These are phyloP conservation scores for Erysiphe pisi DNA, from an alignment of 2,329 filamentous ascomycete genomes.

Conservation along the genomic window DNA sequence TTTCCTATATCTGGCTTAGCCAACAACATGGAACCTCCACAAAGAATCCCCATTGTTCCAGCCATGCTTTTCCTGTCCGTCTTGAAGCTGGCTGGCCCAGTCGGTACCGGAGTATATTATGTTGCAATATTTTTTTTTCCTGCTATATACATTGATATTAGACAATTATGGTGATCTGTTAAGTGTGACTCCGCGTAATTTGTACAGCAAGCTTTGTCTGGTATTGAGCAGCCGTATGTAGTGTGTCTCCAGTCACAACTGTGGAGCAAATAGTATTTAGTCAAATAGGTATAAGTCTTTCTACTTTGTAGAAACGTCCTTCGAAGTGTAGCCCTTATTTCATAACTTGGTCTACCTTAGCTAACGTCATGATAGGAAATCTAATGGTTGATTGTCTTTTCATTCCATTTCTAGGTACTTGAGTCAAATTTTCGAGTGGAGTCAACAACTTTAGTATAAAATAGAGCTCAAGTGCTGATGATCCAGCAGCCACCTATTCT, in stretches of 20 bases:
- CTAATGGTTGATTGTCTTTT: not conserved
- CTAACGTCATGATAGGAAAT: not conserved
- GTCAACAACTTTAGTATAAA: not conserved
- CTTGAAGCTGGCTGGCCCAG: too few relatives aligned
- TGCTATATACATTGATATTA: not conserved
- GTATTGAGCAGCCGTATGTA: not conserved
- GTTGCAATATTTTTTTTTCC: not conserved
- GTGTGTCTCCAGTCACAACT: not conserved
- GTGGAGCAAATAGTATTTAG: not conserved
- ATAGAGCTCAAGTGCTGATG: not conserved
- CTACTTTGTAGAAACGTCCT: not conserved
- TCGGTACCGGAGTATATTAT: too few relatives aligned
- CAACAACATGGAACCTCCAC: conserved; percentile 6
- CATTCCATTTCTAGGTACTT: not conserved
- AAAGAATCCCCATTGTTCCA: not conserved
- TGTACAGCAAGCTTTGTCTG: too few relatives aligned
- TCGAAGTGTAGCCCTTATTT: not conserved
- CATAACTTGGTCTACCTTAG: not conserved
- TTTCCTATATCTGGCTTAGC: not conserved
- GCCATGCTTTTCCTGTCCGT: not conserved
- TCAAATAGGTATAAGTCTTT: not conserved
- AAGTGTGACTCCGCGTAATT: too few relatives aligned
- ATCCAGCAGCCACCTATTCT: not conserved
- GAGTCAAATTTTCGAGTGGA: not conserved
- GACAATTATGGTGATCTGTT: not conserved